phyloP scores from a whole-genome alignment of 805 yeast species.

The Candida xiaguanensis region DNA sequence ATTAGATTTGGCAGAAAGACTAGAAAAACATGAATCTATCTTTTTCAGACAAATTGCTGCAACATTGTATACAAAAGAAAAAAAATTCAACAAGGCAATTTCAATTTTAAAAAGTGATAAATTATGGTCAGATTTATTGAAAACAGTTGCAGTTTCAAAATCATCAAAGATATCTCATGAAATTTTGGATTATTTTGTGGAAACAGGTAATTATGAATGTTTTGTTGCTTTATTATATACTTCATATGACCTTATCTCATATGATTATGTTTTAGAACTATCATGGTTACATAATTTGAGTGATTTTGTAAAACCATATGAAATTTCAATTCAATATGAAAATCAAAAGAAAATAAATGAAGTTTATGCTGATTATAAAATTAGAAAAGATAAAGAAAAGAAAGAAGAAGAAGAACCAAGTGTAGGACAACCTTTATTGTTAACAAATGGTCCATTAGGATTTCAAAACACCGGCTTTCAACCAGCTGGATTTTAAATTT shows the following conservation, averaged over 20 bases:
- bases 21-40: conserved; percentile 85
- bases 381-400: conserved; percentile 58
- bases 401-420: conserved; percentile 44
- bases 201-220: conserved; percentile 94
- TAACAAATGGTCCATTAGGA: conserved; percentile 63
- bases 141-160: conserved; percentile 81
- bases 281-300: conserved; percentile 85
- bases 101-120: conserved; percentile 86
- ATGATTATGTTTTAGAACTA: conserved; percentile 82
- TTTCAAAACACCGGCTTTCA: conserved; percentile 38
- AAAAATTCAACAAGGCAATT: conserved; percentile 88
- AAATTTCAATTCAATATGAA: conserved; percentile 79
- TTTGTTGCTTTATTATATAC: conserved; percentile 85
- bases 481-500: conserved; percentile 2
- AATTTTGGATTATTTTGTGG: conserved; percentile 85
- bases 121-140: conserved; percentile 91
- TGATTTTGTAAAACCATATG: conserved; percentile 89
- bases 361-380: conserved; percentile 66
- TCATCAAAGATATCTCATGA: conserved; percentile 84
- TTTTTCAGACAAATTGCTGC: conserved; percentile 98
- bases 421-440: conserved; percentile 66
- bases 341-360: conserved; percentile 63
- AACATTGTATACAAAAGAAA: conserved; percentile 85
- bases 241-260: conserved; percentile 74
- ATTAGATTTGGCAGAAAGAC: conserved; percentile 84